Evolutionary conservation across 306 rosid genomes (phyloP), one percentile per base, ranked within the genome.

Genomic region (Delonix regia): DNA sequence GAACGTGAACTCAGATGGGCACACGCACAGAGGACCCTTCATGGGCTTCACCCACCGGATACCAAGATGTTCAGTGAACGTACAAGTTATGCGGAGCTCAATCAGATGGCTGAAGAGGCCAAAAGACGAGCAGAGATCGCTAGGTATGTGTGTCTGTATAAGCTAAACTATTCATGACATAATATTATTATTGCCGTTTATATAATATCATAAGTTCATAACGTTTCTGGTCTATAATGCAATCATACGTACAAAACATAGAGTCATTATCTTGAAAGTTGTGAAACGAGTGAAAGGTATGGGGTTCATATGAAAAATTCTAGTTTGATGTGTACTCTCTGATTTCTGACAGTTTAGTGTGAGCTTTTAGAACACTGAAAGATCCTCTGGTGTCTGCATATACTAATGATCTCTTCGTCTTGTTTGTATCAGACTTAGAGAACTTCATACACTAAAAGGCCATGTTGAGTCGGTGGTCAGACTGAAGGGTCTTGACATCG

Each of bases 1-100:
- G 95, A 90, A 75, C 91, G 97, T 4, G 95, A 87, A 81, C 95
- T 86, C n/a, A 83, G 76, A 73, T 92, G 95, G 97, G 97, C 97
- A 15, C 93, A 81, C 33, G 93, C 95, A 1, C 95, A 92, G 57
- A 88, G 97, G 75, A 92, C 97, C 41, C 95, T 92, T 63, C 97
- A 92, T 22, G 97, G 97, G 24, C 90, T 92, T 77, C 98, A 93
- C 42, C 90, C 98, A 25, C 98, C 96, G 0, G 94, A 93, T 33
- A 24, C 86, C 71, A 89, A 81, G 77, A 84, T 88, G 88, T 89
- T 93, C 62, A 18, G 74, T 0, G 98, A 89, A 33, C 91, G 88
- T 16, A 55, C 83, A 2, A 55, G 2, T 81, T 75, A 80, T 69
- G 76, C 94, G 7, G 94, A 93, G 75, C 89, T 91, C 45, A 88